Base-by-base conservation (phyloP, 257 asterid species). In the Echium plantagineum region DNA sequence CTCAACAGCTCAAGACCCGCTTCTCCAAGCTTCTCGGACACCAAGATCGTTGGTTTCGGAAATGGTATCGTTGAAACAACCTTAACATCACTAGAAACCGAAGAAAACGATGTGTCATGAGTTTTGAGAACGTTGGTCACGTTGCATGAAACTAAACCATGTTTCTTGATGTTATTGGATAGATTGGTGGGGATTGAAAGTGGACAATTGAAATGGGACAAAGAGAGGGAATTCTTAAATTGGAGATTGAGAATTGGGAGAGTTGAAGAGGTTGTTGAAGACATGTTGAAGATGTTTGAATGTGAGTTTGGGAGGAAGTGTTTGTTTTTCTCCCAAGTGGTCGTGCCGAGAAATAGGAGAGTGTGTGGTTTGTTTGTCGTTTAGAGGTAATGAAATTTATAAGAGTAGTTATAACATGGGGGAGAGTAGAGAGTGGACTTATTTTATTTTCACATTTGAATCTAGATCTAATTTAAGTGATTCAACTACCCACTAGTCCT, bases 21-120 rank as follows among this genome's bases (percentile, higher is more conserved):
- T 21, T 86, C 94, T 76, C 97, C 97, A 10, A 90, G 83, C 68
- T 90, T 90, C 80, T 90, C 97, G 88, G 97, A 81, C 55, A 90
- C 95, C n/a, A 90, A 78, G 62, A 90, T 83, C 10, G 93, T 81
- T 6, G 94, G 95, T 74, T 73, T 86, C 21, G 70, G 31, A 2
- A 62, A 52, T 48, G 71, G 63, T 16, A 20, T 7, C 15, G 32
- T 32, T 55, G 80, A 71, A 57, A 74, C 82, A 35, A 35, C 12
- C 5, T 52, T 4, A 28, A 28, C 32, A 28, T 28, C 32, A 28
- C 5, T 69, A 57, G 94, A 72, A 2, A 76, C 68, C 10, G 68
- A 55, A 7, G 63, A 48, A 55, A 71, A 72, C 9, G 84, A 57
- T 0, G 84, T 51, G 53, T 78, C 65, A 7, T 57, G 71, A 17